Conservation (phyloP, 2,329 filamentous ascomycete species). For the Xylaria sp. region DNA sequence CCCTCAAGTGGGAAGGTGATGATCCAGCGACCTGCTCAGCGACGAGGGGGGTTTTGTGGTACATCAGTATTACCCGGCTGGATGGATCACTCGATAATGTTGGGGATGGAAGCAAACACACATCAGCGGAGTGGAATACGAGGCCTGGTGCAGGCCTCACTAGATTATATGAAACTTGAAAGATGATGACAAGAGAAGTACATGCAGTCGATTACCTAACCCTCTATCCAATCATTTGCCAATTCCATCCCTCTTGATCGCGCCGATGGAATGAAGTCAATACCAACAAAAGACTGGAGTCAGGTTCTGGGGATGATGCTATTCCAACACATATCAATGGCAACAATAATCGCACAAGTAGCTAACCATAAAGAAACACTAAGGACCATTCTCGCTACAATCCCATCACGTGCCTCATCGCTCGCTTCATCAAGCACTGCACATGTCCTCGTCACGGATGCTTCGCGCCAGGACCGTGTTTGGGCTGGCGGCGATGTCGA, state of each 20-base stretch:
- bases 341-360: not conserved
- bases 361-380: not conserved
- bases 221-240: not conserved
- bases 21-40: too few species aligned
- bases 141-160: not conserved
- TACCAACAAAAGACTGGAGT: not conserved
- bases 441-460: conserved; percentile 26
- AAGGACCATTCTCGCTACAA: not conserved
- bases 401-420: too few species aligned
- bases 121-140: not conserved
- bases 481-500: conserved; percentile 18
- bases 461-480: not conserved
- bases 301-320: not conserved
- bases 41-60: too few species aligned
- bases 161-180: not conserved
- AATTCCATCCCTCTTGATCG: not conserved
- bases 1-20: not conserved
- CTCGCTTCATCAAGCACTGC: not conserved
- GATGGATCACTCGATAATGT: too few species aligned
- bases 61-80: too few species aligned
- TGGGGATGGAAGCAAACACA: too few species aligned
- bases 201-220: not conserved
- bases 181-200: not conserved
- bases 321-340: not conserved
- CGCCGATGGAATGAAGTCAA: not conserved